Conservation (phyloP, 2,329 filamentous ascomycete species). For the Penicillium sp. region DNA sequence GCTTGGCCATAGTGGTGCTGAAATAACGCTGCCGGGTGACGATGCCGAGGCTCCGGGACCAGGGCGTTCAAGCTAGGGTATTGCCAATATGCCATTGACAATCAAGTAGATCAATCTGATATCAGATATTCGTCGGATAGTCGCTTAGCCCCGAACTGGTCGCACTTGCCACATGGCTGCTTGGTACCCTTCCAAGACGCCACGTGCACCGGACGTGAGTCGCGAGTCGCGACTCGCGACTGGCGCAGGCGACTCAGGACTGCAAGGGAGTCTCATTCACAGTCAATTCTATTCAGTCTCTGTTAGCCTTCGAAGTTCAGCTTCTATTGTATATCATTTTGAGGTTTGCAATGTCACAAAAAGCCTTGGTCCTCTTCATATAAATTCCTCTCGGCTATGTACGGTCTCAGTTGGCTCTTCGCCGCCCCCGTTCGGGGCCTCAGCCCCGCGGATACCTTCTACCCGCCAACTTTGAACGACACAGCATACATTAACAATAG, state of each 20-base stretch:
- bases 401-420: constrained; percentile 7
- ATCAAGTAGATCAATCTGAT: too few species aligned
- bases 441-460: constrained; percentile 30
- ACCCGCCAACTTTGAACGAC: constrained; percentile 37
- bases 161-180: background rate
- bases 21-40: too few species aligned
- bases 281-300: background rate
- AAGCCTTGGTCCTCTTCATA: background rate
- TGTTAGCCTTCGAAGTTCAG: background rate
- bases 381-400: constrained; percentile 9
- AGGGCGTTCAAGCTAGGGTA: too few species aligned
- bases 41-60: too few species aligned
- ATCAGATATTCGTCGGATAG: background rate
- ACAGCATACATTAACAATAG: constrained; percentile 37
- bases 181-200: background rate
- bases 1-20: too few species aligned
- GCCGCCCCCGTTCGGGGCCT: constrained; percentile 8
- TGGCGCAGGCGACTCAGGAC: too few species aligned
- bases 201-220: constrained; percentile 4
- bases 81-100: too few species aligned
- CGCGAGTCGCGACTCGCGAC: constrained; percentile 5
- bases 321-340: background rate
- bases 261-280: constrained; percentile 1
- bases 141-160: background rate
- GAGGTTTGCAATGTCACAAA: background rate